Evolutionary conservation across 1,284 basidiomycete genomes (phyloP), one percentile per base, ranked within the genome.

Genomic region (Sporisorium graminicola): DNA sequence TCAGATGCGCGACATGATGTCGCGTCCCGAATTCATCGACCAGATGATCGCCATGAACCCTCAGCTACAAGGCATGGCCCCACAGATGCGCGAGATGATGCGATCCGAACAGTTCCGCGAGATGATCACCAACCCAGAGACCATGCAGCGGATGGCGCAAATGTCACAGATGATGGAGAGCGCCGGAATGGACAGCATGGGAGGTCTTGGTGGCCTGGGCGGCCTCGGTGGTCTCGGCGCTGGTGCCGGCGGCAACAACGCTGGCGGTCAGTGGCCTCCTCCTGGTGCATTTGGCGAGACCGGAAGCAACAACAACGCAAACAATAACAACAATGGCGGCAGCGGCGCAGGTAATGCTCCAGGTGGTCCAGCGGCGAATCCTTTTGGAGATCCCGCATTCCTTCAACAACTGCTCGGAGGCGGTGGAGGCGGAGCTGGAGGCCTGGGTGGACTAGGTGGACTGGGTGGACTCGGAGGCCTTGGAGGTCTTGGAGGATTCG

Each of bases 31-130:
- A 46, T 81, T 85, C 29, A 68, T 85, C 58, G 83, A 85, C 58
- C 82, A 84, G 62, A 80, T 85, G 60, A 78, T 83, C 35, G 81
- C 82, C 20, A 69, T 73, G 68, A 81, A 83, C 63, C 82, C 82
- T 18, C 78, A 84, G 65, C 67, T 84, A 49, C 71, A 75, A 43
- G 59, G 64, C 22, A 81, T 84, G 80, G 80, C 65, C 1, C 82
- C 82, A 1, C 82, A 83, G 56, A 65, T 83, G 74, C 78, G 78
- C 26, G 75, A 82, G 37, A 79, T 83, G 80, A 70, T 84, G 65
- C 78, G 65, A n/a, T 80, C 78, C 10, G 81, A 81, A 49, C 72
- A 78, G 50, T 85, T 83, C 74, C 70, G 77, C 37, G 79, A 83
- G 37, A 79, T 82, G 77, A 69, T 83, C 51, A 82, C 82, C 49